Evolutionary conservation across 2,329 filamentous ascomycete genomes (phyloP).

Genomic region (Pseudogymnoascus pannorum): DNA sequence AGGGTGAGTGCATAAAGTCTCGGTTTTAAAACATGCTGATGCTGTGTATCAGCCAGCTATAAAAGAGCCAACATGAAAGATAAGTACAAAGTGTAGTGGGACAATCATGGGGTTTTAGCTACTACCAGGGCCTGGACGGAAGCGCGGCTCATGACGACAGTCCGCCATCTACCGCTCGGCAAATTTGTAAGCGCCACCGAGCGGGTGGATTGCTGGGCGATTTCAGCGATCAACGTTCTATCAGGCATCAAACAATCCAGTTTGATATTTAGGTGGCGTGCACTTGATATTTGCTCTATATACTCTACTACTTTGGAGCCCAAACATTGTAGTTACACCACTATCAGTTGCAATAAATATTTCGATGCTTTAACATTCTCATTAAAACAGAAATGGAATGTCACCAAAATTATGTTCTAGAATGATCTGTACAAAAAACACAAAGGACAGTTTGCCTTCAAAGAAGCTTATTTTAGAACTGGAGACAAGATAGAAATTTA

Average conservation of each 20-base stretch:
- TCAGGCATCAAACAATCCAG: neutral
- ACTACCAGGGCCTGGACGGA: slow-evolving; percentile 1
- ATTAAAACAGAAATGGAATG: too few relatives aligned
- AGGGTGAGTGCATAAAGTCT: neutral
- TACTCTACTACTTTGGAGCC: too few relatives aligned
- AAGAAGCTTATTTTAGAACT: neutral
- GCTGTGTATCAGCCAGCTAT: slow-evolving; percentile 1
- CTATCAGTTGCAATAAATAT: neutral
- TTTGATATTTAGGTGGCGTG: slow-evolving; percentile 5
- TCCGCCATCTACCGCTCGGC: slow-evolving; percentile 1
- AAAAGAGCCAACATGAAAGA: neutral
- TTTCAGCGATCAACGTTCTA: neutral
- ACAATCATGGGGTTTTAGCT: slow-evolving; percentile 1
- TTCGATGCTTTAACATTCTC: too few relatives aligned
- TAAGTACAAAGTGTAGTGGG: neutral
- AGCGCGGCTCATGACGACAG: slow-evolving; percentile 6
- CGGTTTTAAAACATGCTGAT: neutral
- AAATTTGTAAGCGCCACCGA: neutral
- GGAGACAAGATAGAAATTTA: neutral
- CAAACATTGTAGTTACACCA: neutral
- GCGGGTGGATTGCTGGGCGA: neutral
- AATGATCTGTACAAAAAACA: neutral
- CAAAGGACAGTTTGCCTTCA: neutral
- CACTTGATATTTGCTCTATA: neutral
- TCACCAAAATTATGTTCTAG: too few relatives aligned